phyloP scores from a whole-genome alignment of 31 red algal genomes.

The Bonnemaisonia californica region DNA sequence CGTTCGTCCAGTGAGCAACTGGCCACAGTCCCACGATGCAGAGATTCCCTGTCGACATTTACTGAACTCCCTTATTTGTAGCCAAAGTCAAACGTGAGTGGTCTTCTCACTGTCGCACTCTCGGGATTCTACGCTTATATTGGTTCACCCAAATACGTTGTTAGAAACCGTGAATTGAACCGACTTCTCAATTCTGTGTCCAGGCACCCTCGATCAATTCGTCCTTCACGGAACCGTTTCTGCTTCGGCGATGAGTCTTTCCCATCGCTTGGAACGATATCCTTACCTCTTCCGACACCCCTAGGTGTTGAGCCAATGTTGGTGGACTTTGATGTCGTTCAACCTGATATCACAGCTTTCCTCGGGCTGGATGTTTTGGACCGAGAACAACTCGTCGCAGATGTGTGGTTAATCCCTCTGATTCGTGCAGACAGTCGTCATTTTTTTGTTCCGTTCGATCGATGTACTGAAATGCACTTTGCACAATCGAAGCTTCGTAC shows the following conservation, averaged over 20 bases:
- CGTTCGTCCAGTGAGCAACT: too few species aligned
- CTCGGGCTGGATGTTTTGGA: constrained; percentile 30
- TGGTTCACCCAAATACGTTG: neutral
- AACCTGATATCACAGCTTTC: constrained; percentile 22
- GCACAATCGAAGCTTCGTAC: neutral
- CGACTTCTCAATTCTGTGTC: neutral
- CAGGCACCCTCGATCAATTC: neutral
- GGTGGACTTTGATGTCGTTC: neutral
- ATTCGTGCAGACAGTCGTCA: constrained; percentile 10
- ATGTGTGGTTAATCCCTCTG: constrained; percentile 3
- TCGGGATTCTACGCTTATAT: neutral
- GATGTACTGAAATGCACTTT: neutral
- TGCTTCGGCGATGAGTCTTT: neutral
- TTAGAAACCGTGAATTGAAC: too few species aligned
- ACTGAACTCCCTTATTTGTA: too few species aligned
- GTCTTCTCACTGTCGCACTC: too few species aligned
- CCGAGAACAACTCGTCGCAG: neutral
- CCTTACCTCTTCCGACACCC: neutral
- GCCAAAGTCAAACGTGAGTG: too few species aligned
- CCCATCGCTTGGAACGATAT: neutral
- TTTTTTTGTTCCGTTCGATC: neutral
- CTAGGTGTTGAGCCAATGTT: neutral
- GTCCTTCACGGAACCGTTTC: neutral
- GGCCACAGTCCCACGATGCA: too few species aligned
- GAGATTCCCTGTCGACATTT: too few species aligned